Base-by-base conservation (phyloP, 2,329 filamentous ascomycete genomes). In the Verticillium klebahnii region DNA sequence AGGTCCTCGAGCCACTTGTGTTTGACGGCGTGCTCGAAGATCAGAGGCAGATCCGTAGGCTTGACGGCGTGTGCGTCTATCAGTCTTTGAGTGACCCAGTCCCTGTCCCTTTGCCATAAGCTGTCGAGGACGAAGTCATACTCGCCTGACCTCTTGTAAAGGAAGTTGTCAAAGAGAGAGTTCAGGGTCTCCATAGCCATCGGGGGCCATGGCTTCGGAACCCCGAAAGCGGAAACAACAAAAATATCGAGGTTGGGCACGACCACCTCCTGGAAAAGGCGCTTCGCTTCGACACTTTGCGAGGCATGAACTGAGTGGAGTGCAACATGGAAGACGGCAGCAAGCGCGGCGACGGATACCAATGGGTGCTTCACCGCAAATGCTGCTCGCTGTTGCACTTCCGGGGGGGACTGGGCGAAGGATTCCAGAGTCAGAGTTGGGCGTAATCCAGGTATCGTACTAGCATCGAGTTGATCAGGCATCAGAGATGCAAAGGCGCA, bases 71-170 rank as follows among this genome's bases (percentile, higher is more conserved):
- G 92, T 9, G 86, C 84, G 63, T 93, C 89, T 52, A 94, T 87
- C 37, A 99, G 85, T 62, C 91, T 87, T 66, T 89, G 85, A 11
- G 89, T 89, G 17, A 98, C 90, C 90, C 93, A 98, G 23, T 89
- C 84, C 67, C 89, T 91, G 72, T 98, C 92, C 71, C 95, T 93
- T 67, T 90, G 89, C 93, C 94, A 98, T 6, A 97, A 79, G 62
- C 92, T 93, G 71, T 97, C 89, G 62, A 99, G 84, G 15, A 97
- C 94, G 65, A 97, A 96, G 67, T 93, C 89, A 72, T 92, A 90
- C 61, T 93, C 86, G 5, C 88, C 83, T 12, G 92, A 87, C 61
- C 88, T 85, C 74, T 93, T 93, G 70, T 88, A 85, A 32, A 97
- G 81, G 72, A 96, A 97, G 12, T 90, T 90, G 59, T 91, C 88